Conservation (phyloP, 345 rosid genomes). For the Dipteronia dyeriana region DNA sequence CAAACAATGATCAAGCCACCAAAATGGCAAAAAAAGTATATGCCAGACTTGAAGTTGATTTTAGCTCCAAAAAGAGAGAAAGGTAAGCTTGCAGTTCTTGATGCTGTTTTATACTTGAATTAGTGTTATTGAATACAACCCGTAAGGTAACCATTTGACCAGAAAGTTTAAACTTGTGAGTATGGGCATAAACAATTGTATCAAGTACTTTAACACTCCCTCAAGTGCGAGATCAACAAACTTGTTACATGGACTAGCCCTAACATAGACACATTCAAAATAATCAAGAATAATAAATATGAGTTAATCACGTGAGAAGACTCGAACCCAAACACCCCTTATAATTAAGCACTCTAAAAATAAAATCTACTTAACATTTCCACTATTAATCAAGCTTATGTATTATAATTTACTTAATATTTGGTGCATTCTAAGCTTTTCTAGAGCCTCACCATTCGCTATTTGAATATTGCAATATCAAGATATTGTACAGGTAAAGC, state of each 20-base stretch:
- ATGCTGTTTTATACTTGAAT: slow-evolving; percentile 5
- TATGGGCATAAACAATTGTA: background rate
- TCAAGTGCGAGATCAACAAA: background rate
- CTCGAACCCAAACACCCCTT: background rate
- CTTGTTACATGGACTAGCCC: background rate
- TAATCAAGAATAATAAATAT: background rate
- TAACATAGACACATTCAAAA: background rate
- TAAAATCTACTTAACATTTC: background rate
- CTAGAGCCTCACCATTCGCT: background rate
- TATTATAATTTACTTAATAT: background rate
- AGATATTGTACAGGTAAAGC: background rate
- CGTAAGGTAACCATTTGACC: background rate
- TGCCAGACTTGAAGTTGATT: slow-evolving; percentile 91
- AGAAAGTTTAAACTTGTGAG: background rate
- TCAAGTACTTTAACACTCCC: background rate
- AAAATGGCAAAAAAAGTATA: slow-evolving; percentile 88
- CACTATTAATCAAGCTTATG: background rate
- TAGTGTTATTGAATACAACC: background rate
- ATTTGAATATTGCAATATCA: background rate
- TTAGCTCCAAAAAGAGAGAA: slow-evolving; percentile 93
- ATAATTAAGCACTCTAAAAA: background rate
- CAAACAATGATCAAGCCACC: slow-evolving; percentile 81
- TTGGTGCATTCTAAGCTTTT: background rate
- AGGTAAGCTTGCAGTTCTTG: slow-evolving; percentile 46
- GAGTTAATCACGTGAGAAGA: background rate